Conservation (phyloP, 2,329 filamentous ascomycete species). For the Arthrobotrys sinensis region DNA sequence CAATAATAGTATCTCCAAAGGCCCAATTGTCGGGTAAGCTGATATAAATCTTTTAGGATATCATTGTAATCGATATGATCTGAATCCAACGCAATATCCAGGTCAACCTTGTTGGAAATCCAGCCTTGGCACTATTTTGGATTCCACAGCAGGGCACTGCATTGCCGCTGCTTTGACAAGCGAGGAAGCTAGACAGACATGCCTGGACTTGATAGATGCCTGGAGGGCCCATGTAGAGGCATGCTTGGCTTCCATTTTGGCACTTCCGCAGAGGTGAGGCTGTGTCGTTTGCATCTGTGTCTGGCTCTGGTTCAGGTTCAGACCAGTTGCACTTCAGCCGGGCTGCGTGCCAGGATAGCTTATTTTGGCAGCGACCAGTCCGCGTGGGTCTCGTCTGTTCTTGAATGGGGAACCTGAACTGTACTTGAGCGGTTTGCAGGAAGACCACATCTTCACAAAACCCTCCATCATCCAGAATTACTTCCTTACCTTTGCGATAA, state of each 20-base stretch:
- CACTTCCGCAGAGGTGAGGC: conserved; percentile 23
- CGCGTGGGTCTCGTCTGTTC: conserved; percentile 15
- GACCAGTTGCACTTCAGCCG: conserved; percentile 14
- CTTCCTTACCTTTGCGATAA: not conserved
- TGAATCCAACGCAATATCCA: conserved; percentile 21
- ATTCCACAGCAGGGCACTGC: not conserved
- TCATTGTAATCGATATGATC: not conserved
- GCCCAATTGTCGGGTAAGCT: conserved; percentile 5
- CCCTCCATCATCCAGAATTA: conserved; percentile 1
- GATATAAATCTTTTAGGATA: not conserved
- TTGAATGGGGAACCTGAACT: conserved; percentile 21
- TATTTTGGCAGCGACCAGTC: conserved; percentile 32
- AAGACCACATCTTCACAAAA: conserved; percentile 41
- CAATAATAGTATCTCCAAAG: not conserved
- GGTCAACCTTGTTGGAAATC: conserved; percentile 16
- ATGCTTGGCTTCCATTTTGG: conserved; percentile 54
- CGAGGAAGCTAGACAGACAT: conserved; percentile 31
- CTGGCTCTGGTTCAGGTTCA: not conserved
- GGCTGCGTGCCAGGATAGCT: conserved; percentile 33
- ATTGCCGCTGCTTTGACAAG: conserved; percentile 24
- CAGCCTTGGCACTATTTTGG: conserved; percentile 33
- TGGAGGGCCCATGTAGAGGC: conserved; percentile 15
- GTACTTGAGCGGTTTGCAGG: conserved; percentile 35
- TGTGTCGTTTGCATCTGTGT: conserved; percentile 20
- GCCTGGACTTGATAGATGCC: conserved; percentile 7